Percentiles rank a stretch among this genome's conserved stretches.
phyloP scores from a whole-genome alignment of 148 eudicot species.

The Rhododendron ferrugineum region DNA sequence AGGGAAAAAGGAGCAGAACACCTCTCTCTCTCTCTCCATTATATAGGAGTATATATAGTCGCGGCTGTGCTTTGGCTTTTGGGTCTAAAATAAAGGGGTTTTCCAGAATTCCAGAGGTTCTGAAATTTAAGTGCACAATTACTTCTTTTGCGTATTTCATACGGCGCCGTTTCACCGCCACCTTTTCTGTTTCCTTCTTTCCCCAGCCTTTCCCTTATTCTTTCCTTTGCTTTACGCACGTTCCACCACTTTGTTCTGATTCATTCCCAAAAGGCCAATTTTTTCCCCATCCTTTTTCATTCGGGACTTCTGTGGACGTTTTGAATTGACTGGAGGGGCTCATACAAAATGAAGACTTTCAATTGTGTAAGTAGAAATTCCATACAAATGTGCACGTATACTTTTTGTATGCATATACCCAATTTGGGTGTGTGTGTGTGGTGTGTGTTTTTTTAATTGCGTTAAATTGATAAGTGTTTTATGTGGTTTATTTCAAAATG shows the following conservation, averaged over 20 bases:
- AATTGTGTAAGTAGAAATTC: conserved; percentile 1
- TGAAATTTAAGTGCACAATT: background rate
- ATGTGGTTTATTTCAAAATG: background rate
- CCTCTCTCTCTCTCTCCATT: background rate
- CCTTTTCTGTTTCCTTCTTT: conserved; percentile 6
- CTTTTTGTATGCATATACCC: background rate
- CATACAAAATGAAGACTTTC: conserved; percentile 10
- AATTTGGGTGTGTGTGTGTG: background rate
- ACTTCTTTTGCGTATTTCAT: background rate
- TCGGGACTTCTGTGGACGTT: background rate
- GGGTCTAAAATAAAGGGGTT: background rate
- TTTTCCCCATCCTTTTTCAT: background rate
- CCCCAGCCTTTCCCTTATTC: conserved; percentile 3
- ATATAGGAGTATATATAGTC: background rate
- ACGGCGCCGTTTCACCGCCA: background rate
- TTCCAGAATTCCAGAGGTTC: background rate
- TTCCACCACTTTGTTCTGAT: conserved; percentile 10
- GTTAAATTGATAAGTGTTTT: background rate
- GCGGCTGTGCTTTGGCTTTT: background rate
- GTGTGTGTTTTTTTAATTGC: background rate
- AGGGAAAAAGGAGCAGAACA: background rate
- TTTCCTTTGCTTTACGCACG: conserved; percentile 7
- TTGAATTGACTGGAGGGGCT: background rate
- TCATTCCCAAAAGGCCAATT: background rate
- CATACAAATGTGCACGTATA: background rate